Base-by-base conservation (phyloP, 208 protist species). In the Strigomonas culicis region DNA sequence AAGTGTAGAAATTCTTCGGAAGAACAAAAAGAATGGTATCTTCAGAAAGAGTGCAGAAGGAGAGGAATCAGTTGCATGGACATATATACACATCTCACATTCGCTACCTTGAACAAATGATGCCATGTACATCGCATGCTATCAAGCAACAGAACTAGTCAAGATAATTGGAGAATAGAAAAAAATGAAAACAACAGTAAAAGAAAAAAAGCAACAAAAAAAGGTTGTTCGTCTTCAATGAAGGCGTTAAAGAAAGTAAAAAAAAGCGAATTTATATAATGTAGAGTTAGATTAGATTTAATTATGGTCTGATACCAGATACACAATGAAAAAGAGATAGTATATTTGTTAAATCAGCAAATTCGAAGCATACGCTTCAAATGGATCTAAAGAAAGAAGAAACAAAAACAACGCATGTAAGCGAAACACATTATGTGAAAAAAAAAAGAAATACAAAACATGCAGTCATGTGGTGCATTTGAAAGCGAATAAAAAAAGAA, bases 131-230 rank as follows among this genome's bases (percentile, higher is more conserved):
- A n/a, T n/a, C n/a, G n/a, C n/a, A n/a, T n/a, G n/a, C n/a, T n/a
- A n/a, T n/a, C n/a, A n/a, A n/a, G n/a, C n/a, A 53, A 24, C 13
- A 24, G 49, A 36, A 65, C 6, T 50, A 41, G 1, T 11, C 19
- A 39, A 53, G 15, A 56, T 17, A 53, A 22, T 0, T 27, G 32
- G 4, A 22, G 11, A 25, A 13, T 32, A 34, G 51, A 31, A 36
- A 44, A 61, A 61, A 61, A 61, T 10, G 6, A 59, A 28, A 39
- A 59, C 28, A 28, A 36, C 7, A 39, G 4, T 19, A 4, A 34
- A 36, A 59, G 7, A 39, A 36, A 59, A 28, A n/a, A 28, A 22
- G n/a, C 19, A 25, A 53, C 10, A 53, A 53, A 53, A 53, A 53
- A 53, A 22, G 10, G 47, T 53, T 53, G 17, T 46, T 46, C 39